Conservation (phyloP, 495 filamentous ascomycete species). For the Xylaria telfairii region DNA sequence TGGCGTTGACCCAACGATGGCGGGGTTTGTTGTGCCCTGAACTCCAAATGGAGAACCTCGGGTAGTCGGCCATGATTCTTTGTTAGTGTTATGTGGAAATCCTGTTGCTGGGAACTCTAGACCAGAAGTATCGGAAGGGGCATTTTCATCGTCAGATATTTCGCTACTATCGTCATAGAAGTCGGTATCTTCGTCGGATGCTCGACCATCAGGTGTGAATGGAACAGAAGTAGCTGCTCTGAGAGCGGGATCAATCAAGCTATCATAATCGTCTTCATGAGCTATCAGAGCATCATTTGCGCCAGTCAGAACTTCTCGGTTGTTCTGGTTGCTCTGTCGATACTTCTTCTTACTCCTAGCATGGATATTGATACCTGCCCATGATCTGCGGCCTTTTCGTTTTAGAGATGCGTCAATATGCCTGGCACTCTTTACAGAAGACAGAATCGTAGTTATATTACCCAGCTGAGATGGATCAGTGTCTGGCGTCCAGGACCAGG, state of each 20-base stretch:
- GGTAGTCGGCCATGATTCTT: constrained; percentile 35
- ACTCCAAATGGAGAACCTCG: constrained; percentile 37
- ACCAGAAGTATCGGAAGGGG: neutral
- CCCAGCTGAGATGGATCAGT: constrained; percentile 7
- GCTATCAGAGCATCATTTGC: neutral
- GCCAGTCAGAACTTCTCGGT: neutral
- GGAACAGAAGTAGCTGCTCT: neutral
- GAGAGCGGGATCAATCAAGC: neutral
- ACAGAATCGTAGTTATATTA: constrained; percentile 29
- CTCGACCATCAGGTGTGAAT: constrained; percentile 24
- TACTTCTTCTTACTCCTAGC: neutral
- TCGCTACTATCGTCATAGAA: constrained; percentile 9
- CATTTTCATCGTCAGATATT: constrained; percentile 16
- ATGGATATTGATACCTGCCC: neutral
- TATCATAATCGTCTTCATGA: constrained; percentile 6
- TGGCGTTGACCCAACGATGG: constrained; percentile 42
- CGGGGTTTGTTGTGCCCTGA: constrained; percentile 37
- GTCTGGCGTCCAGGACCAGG: constrained; percentile 34
- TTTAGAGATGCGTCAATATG: constrained; percentile 24
- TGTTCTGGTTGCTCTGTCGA: constrained; percentile 5
- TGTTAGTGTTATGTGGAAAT: constrained; percentile 20
- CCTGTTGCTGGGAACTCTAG: constrained; percentile 15
- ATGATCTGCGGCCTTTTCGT: constrained; percentile 16
- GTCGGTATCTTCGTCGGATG: constrained; percentile 31
- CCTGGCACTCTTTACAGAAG: constrained; percentile 27